Evolutionary conservation across 2,329 filamentous ascomycete species (phyloP), one percentile per base, ranked within the genome.

Genomic region (Massarina eburnea): DNA sequence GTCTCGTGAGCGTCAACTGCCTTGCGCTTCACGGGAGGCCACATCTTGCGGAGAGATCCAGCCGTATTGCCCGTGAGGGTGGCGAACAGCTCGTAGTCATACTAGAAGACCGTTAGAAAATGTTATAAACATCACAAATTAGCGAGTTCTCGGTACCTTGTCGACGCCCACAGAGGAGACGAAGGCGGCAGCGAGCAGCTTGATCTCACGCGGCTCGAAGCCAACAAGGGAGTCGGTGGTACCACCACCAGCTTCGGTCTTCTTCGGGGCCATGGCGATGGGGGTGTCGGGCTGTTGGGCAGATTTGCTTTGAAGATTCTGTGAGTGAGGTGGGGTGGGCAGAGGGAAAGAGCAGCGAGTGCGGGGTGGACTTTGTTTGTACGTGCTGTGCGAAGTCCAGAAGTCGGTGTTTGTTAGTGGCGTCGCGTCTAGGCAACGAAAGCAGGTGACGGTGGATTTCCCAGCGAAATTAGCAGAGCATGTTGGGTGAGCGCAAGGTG

Each of bases 41-140:
- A 64, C 51, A 67, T 60, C 57, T 69, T 69, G 55, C 64, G 64
- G 36, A 66, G 56, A 0, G 61, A 55, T 24, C 63, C 62, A 14
- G 48, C 48, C 1, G 65, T 68, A 50, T 66, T 62, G 34, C 58
- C 56, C 0, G 62, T 61, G 2, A 69, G 48, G 3, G 35, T 50
- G 1, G 58, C 58, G 57, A 69, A 63, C 10, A 62, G 19, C 1
- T 60, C 53, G 29, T 59, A 69, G 47, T 69, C 57, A 43, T 57
- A 64, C 64, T 67, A 32, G n/a, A 9, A n/a, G 3, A n/a, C 5
- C 14, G 21, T 21, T 24, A 34, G 12, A n/a, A 5, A 12, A 17
- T 12, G 3, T n/a, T 22, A 15, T 29, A 20, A 38, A n/a, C 8
- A 17, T 19, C n/a, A 40, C n/a, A 10, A 21, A 4, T 18, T 15